phyloP scores from a whole-genome alignment of 2,329 filamentous ascomycete genomes.

The Pseudogymnoascus sp. region DNA sequence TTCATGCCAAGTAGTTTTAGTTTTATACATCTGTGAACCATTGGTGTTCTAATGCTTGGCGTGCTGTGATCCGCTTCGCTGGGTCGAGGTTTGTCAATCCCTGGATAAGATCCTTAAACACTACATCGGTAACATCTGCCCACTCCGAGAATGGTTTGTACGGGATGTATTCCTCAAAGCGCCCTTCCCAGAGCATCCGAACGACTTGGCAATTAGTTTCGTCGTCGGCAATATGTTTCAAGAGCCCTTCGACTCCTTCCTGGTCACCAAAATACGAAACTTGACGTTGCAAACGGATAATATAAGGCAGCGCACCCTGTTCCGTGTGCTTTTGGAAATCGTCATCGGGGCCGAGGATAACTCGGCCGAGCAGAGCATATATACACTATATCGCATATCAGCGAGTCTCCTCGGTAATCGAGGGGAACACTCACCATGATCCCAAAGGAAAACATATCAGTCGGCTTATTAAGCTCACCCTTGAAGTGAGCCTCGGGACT shows the following conservation, averaged over 20 bases:
- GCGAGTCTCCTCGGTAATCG: background rate
- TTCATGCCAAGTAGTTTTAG: too few relatives aligned
- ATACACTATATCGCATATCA: constrained; percentile 11
- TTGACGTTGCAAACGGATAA: constrained; percentile 20
- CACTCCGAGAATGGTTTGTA: constrained; percentile 30
- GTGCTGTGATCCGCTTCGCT: constrained; percentile 27
- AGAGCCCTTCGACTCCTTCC: constrained; percentile 7
- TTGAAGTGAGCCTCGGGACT: constrained; percentile 14
- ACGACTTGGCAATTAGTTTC: constrained; percentile 27
- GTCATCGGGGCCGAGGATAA: constrained; percentile 11
- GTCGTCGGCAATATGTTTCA: constrained; percentile 28
- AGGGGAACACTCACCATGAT: constrained; percentile 7
- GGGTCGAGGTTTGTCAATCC: constrained; percentile 30
- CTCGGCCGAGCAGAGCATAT: constrained; percentile 12
- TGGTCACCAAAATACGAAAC: constrained; percentile 10
- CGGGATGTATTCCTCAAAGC: constrained; percentile 24
- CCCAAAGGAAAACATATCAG: constrained; percentile 12
- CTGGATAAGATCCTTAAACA: constrained; percentile 26
- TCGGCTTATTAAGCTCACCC: constrained; percentile 12
- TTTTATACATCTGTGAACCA: constrained; percentile 21
- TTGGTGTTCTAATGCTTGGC: constrained; percentile 28
- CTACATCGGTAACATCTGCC: constrained; percentile 24
- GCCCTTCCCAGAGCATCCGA: constrained; percentile 30
- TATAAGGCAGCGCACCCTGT: constrained; percentile 17
- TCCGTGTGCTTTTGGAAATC: constrained; percentile 11